These are phyloP conservation scores for Pyrus betulifolia DNA, from an alignment of 306 rosid species.

Conservation along the genomic window DNA sequence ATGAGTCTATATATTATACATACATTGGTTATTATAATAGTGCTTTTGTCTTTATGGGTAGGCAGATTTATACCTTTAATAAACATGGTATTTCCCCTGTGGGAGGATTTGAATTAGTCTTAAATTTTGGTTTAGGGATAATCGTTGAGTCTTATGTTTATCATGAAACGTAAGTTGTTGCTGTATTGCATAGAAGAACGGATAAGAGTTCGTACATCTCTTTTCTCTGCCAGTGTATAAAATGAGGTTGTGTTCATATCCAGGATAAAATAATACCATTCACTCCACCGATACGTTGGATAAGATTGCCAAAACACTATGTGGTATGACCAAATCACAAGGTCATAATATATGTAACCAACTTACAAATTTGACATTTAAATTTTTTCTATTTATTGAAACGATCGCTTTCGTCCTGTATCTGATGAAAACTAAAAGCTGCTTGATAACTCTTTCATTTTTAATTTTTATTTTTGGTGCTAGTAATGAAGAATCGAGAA, in stretches of 20 bases:
- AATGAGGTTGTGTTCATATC: background rate
- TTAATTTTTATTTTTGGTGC: background rate
- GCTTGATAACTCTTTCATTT: too few relatives aligned
- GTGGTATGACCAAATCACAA: background rate
- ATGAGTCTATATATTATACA: too few relatives aligned
- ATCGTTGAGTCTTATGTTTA: background rate
- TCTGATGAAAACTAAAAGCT: too few relatives aligned
- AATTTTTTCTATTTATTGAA: fast-evolving
- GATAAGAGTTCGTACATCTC: background rate
- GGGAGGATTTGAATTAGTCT: background rate
- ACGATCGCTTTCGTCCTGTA: too few relatives aligned
- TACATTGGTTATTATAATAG: too few relatives aligned
- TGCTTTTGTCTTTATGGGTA: too few relatives aligned
- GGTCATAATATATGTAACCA: background rate
- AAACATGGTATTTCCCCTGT: too few relatives aligned
- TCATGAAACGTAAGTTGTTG: background rate
- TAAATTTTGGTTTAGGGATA: background rate
- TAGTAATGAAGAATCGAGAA: background rate
- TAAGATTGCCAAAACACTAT: background rate
- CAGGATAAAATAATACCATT: background rate
- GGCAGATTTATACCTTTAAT: too few relatives aligned
- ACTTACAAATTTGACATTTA: background rate
- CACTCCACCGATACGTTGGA: background rate
- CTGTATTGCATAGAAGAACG: background rate
- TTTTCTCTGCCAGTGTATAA: background rate